These are phyloP conservation scores for Nakazawaea ambrosiae DNA, from an alignment of 805 yeast genomes.

Conservation along the genomic window DNA sequence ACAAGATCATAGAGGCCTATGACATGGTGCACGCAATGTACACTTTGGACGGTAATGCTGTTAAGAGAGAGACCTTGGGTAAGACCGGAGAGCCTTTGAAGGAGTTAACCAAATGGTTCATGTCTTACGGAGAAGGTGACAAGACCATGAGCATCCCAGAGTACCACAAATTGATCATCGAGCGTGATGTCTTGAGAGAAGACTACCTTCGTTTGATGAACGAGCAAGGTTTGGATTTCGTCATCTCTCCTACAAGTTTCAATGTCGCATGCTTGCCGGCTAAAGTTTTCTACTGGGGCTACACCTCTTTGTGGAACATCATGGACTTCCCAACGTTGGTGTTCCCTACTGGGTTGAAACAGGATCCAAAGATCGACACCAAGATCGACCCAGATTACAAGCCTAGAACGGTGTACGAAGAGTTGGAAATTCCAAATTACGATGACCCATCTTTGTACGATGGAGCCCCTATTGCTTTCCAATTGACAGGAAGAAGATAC, in stretches of 20 bases:
- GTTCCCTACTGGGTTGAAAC: conserved; percentile 55
- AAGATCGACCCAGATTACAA: conserved; percentile 30
- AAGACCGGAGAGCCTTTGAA: conserved; percentile 65
- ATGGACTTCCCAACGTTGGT: conserved; percentile 64
- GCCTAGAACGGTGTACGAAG: conserved; percentile 40
- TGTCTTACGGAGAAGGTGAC: conserved; percentile 54
- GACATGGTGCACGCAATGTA: conserved; percentile 54
- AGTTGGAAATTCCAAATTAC: conserved; percentile 40
- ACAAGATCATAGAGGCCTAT: conserved; percentile 49
- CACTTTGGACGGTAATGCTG: conserved; percentile 61
- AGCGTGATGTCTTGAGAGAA: conserved; percentile 53
- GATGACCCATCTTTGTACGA: conserved; percentile 34
- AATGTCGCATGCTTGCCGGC: conserved; percentile 62
- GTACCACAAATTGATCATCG: conserved; percentile 44
- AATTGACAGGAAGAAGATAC: conserved; percentile 47
- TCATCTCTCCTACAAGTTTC: conserved; percentile 60
- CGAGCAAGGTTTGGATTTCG: conserved; percentile 52
- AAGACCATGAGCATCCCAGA: conserved; percentile 38
- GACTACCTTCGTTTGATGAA: conserved; percentile 49
- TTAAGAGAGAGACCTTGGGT: conserved; percentile 42
- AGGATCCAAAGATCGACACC: conserved; percentile 45
- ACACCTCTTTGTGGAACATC: conserved; percentile 67
- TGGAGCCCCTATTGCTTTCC: conserved; percentile 51
- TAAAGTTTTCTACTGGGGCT: conserved; percentile 68
- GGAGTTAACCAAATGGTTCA: conserved; percentile 56